Evolutionary conservation across 768 basidiomycete genomes (phyloP), one percentile per base, ranked within the genome.

Genomic region (Phanerochaete carnosa): DNA sequence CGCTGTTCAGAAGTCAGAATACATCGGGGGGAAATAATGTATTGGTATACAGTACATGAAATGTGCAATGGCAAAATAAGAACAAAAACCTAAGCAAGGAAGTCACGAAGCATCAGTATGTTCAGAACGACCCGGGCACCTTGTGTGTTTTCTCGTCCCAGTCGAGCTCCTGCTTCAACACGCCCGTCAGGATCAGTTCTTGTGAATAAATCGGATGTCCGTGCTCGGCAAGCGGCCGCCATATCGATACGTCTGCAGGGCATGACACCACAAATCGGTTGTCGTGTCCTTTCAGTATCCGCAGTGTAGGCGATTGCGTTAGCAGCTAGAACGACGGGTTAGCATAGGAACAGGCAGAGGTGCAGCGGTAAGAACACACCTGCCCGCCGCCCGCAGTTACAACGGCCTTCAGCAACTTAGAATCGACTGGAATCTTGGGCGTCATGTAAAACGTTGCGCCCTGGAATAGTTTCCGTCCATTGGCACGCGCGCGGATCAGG

Each of bases 381-480:
- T 84, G 80, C 0, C 92, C 94, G 3, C 93, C 92, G 63, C 83
- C 82, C 0, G 88, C 84, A 6, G 75, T 72, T 4, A 94, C 78
- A 5, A 95, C 85, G 50, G 83, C 84, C 75, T 84, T 88, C 57
- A 95, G 72, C 35, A 91, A 68, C 65, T 83, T 83, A 45, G 72
- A 68, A 51, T 87, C 85, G 1, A 88, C 76, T 0, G 77, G 68
- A 0, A 92, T 85, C 61, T 81, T 85, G 0, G 82, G 79, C 0
- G 92, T 94, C 53, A 93, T 72, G 64, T 92, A 94, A 73, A 95
- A 92, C 0, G 79, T 83, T 71, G 82, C 82, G 19, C 82, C 82
- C 2, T 78, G 75, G 60, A 95, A 84, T 0, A 94, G 69, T 60
- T 79, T 83, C 8, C 83, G 83, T 16, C 76, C 69, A 15, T 73